These are phyloP conservation scores for Ogataea trehalophila DNA, from an alignment of 805 yeast genomes.

Conservation along the genomic window DNA sequence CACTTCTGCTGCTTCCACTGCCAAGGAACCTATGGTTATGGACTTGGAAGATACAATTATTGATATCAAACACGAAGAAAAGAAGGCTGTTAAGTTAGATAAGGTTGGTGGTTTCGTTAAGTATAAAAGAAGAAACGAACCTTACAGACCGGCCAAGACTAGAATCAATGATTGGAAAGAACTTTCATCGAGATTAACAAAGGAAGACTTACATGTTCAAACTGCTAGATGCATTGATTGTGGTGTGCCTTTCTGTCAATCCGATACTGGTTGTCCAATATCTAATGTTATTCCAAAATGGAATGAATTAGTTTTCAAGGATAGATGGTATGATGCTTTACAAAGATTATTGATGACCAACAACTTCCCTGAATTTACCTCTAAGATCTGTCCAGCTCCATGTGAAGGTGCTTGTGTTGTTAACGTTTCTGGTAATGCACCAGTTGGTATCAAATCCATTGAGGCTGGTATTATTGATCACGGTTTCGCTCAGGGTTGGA, in stretches of 20 bases:
- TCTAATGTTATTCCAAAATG: constrained; percentile 97
- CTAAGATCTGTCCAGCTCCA: constrained; percentile 98
- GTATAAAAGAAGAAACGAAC: constrained; percentile 84
- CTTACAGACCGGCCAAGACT: constrained; percentile 69
- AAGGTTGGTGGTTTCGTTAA: constrained; percentile 89
- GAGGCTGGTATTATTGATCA: constrained; percentile 96
- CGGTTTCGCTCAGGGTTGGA: constrained; percentile 97
- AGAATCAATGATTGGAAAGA: constrained; percentile 93
- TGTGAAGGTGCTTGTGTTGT: constrained; percentile 92
- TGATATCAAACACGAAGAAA: constrained; percentile 61
- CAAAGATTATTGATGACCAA: constrained; percentile 91
- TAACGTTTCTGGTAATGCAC: constrained; percentile 86
- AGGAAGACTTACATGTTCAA: constrained; percentile 83
- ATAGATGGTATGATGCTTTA: constrained; percentile 91
- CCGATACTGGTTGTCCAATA: constrained; percentile 97
- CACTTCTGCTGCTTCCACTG: constrained; percentile 23
- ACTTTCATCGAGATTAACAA: constrained; percentile 71
- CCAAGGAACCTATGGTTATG: constrained; percentile 73
- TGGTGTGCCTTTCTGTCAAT: constrained; percentile 98
- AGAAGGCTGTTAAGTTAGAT: constrained; percentile 63
- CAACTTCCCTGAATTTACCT: constrained; percentile 98
- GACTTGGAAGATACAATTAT: constrained; percentile 87
- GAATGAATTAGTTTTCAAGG: constrained; percentile 93
- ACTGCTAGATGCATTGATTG: constrained; percentile 99
- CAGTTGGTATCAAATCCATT: constrained; percentile 94